These are phyloP conservation scores for Leccinum solheimii DNA, from an alignment of 1,284 basidiomycete species.

Conservation along the genomic window DNA sequence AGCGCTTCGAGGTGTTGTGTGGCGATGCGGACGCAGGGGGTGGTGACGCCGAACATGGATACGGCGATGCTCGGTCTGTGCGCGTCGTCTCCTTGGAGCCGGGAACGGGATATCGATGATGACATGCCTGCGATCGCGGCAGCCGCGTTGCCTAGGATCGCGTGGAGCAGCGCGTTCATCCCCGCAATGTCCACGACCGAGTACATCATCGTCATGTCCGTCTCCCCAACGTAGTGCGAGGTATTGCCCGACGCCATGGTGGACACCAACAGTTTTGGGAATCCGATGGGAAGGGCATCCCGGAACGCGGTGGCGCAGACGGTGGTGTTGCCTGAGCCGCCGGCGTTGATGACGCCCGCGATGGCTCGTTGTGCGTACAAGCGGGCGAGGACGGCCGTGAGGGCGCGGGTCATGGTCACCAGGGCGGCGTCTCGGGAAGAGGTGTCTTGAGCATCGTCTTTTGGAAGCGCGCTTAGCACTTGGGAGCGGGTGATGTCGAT, in stretches of 20 bases:
- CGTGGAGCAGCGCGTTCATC: conserved; percentile 30
- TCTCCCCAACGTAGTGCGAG: conserved; percentile 33
- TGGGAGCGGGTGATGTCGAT: conserved; percentile 28
- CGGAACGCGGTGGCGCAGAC: conserved; percentile 29
- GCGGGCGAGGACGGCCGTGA: conserved; percentile 11
- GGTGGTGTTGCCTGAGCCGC: conserved; percentile 32
- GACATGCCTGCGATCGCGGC: conserved; percentile 30
- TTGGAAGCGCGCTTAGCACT: conserved; percentile 15
- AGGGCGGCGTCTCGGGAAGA: conserved; percentile 13
- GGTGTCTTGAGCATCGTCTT: background rate
- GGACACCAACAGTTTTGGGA: conserved; percentile 30
- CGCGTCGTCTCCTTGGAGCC: background rate
- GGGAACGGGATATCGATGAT: conserved; percentile 5
- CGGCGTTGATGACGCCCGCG: conserved; percentile 23
- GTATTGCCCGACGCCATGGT: conserved; percentile 24
- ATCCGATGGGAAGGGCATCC: conserved; percentile 25
- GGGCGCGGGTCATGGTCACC: conserved; percentile 18
- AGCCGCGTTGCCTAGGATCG: conserved; percentile 27
- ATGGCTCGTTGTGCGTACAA: conserved; percentile 15
- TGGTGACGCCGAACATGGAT: conserved; percentile 34
- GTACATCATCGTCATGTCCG: conserved; percentile 34
- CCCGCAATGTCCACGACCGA: conserved; percentile 32
- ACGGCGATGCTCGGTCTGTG: conserved; percentile 17
- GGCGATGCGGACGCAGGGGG: conserved; percentile 27
- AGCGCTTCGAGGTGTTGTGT: conserved; percentile 23